Conservation (phyloP, 176 grass and related monocot species). For the Eleusine coracana region DNA sequence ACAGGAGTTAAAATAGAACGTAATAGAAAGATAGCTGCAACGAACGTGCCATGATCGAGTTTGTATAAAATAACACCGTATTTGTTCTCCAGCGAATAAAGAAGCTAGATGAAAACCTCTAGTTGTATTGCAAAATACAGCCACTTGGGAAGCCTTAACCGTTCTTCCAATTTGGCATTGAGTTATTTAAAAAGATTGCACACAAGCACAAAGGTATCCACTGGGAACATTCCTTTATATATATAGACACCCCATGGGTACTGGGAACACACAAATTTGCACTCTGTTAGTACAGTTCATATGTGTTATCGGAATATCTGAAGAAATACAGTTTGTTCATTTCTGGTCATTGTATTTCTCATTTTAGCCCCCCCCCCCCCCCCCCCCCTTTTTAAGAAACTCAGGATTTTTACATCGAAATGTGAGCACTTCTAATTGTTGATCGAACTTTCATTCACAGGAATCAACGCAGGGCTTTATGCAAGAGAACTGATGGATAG, state of each 20-base stretch:
- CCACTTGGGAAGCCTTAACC: background rate
- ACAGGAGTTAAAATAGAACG: background rate
- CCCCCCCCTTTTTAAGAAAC: background rate
- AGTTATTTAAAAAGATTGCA: background rate
- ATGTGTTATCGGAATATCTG: background rate
- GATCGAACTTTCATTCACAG: constrained; percentile 39
- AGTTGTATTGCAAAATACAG: background rate
- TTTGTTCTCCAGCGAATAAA: background rate
- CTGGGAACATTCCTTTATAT: background rate
- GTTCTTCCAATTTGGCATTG: background rate
- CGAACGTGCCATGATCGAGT: background rate
- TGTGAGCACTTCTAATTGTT: constrained; percentile 4
- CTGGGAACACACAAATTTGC: background rate
- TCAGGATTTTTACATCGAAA: background rate
- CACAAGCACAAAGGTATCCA: background rate
- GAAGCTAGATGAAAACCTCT: background rate
- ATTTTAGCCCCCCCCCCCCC: background rate
- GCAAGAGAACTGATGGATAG: constrained; percentile 85
- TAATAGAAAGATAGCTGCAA: background rate
- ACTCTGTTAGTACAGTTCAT: background rate
- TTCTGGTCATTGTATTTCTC: constrained; percentile 12
- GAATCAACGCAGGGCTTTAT: constrained; percentile 94
- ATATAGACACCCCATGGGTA: background rate
- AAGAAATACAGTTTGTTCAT: constrained; percentile 11
- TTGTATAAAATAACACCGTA: background rate